Base-by-base conservation (phyloP, 768 basidiomycete genomes). In the Tubosaeta sp. region DNA sequence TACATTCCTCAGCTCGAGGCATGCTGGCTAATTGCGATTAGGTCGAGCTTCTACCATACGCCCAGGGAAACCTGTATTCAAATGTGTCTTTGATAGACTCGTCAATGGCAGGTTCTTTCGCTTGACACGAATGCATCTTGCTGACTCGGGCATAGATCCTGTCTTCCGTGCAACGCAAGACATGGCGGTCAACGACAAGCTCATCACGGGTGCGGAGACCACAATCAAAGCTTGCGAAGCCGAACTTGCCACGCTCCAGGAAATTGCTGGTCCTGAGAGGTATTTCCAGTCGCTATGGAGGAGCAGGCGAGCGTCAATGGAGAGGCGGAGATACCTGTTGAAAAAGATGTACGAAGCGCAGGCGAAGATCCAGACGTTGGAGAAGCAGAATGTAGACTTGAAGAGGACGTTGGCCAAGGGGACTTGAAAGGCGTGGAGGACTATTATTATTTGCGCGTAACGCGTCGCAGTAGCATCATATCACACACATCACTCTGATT, bases 21-120 rank as follows among this genome's bases (percentile, higher is more conserved):
- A n/a, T 26, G 17, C 3, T 52, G 27, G 54, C 10, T n/a, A 16
- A 11, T 32, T 0, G n/a, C 43, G 13, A 13, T 10, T 33, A 88
- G 93, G 93, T 29, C 85, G 91, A 14, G 90, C 95, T 1, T 84
- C 91, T 2, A 78, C 76, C 2, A 88, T 98, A 59, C 78, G 81
- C 42, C 91, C 97, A 1, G 97, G 97, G 27, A 94, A 88, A 68
- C 97, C 97, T 0, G 84, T 98, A 0, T 88, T 89, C 64, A 80
- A 80, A 70, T 87, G 82, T 62, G 91, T 91, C 5, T 99, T 97
- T 65, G 78, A 90, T 59, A 78, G 82, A 38, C 77, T 97, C 2
- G 86, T 88, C 0, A 74, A 85, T 43, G 94, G 92, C 89, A 59
- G 41, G 76, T 61, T 9, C 16, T 5, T 37, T 12, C 3, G 6